These are phyloP conservation scores for Cryphonectria radicalis DNA, from an alignment of 2,329 filamentous ascomycete species.

Conservation along the genomic window DNA sequence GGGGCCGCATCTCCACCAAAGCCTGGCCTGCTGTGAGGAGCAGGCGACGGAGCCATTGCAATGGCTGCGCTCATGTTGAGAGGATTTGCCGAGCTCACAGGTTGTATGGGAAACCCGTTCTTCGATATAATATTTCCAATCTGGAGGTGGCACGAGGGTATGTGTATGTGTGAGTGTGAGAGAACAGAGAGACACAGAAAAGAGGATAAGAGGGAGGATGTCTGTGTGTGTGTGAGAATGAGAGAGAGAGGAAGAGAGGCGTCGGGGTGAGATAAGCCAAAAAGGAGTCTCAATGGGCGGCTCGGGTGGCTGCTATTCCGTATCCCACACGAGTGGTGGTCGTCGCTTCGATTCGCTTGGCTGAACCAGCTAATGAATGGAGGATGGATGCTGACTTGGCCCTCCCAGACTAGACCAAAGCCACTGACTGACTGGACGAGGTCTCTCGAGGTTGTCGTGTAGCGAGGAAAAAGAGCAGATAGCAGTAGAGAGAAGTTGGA, in stretches of 20 bases:
- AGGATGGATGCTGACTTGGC: slow-evolving; percentile 14
- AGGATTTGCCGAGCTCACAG: slow-evolving; percentile 18
- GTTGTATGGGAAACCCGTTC: not conserved
- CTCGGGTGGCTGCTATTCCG: slow-evolving; percentile 26
- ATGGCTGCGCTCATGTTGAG: slow-evolving; percentile 68
- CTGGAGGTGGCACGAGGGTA: slow-evolving; percentile 1
- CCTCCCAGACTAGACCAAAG: slow-evolving; percentile 7
- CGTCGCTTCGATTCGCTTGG: slow-evolving; percentile 27
- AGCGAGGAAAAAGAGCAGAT: not conserved
- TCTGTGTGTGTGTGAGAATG: slow-evolving; percentile 3
- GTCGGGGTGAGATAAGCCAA: slow-evolving; percentile 27
- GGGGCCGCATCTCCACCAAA: slow-evolving; percentile 57
- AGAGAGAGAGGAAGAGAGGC: slow-evolving; percentile 11
- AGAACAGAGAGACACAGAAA: not conserved
- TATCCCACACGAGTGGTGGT: slow-evolving; percentile 18
- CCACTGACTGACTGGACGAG: slow-evolving; percentile 5
- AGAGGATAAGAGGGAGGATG: slow-evolving; percentile 13
- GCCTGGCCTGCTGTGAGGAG: slow-evolving; percentile 66
- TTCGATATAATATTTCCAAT: not conserved
- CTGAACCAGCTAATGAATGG: slow-evolving; percentile 19
- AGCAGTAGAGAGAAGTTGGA: not conserved
- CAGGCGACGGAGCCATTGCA: slow-evolving; percentile 70
- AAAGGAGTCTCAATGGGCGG: slow-evolving; percentile 21
- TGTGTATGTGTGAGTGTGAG: not conserved
- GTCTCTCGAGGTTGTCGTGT: slow-evolving; percentile 4